Evolutionary conservation across 2,329 filamentous ascomycete genomes (phyloP).

Genomic region (Sphaerulina vaccinii): DNA sequence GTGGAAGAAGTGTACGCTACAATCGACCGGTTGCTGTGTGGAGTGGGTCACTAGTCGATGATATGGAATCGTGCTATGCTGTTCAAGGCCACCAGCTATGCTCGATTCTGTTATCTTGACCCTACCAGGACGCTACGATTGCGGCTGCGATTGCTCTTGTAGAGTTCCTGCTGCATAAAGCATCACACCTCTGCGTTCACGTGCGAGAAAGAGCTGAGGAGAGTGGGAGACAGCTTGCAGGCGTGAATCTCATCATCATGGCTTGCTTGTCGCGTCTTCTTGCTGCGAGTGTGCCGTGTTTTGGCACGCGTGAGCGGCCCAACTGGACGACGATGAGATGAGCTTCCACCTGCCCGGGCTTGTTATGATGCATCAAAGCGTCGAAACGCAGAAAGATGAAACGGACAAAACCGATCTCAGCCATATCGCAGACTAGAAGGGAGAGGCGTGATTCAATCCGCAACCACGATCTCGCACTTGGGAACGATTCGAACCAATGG

Average conservation of each 20-base stretch:
- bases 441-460: conserved; percentile 1
- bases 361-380: background rate
- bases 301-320: too few relatives aligned
- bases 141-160: background rate
- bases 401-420: conserved; percentile 3
- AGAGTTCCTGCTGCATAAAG: too few relatives aligned
- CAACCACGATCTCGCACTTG: conserved; percentile 3
- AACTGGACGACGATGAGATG: too few relatives aligned
- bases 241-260: background rate
- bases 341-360: too few relatives aligned
- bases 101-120: background rate
- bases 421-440: conserved; percentile 8
- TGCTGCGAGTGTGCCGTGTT: too few relatives aligned
- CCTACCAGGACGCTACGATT: background rate
- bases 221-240: conserved; percentile 1
- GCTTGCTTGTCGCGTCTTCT: conserved; percentile 1
- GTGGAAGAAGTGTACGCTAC: conserved; percentile 4
- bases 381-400: conserved; percentile 3
- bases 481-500: too few relatives aligned
- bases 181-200: conserved; percentile 1
- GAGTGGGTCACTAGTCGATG: conserved; percentile 2
- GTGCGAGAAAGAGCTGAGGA: conserved; percentile 3
- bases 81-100: too few relatives aligned
- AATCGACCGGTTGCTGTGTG: background rate
- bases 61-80: background rate